Conservation (phyloP, 2,329 filamentous ascomycete species). For the Pseudogymnoascus sp. region DNA sequence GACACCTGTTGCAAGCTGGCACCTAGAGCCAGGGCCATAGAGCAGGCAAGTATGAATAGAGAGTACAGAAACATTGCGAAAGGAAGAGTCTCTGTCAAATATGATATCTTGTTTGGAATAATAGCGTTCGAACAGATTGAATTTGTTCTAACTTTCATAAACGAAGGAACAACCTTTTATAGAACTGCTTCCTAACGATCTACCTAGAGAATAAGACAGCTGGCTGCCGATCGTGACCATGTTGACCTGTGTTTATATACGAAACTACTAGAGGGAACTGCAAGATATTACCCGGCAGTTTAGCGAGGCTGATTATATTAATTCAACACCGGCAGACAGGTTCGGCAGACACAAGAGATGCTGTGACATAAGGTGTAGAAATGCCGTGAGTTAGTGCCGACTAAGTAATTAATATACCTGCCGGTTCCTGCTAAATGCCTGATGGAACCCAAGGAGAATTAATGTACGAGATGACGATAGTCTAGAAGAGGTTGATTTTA, state of each 20-base stretch:
- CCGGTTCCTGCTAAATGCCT: neutral
- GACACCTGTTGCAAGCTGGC: constrained; percentile 25
- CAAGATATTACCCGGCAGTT: neutral
- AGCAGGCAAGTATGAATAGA: neutral
- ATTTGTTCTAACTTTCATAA: neutral
- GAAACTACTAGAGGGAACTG: neutral
- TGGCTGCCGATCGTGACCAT: neutral
- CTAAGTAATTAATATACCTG: neutral
- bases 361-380: neutral
- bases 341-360: neutral
- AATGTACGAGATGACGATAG: too few species aligned
- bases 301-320: neutral
- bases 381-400: neutral
- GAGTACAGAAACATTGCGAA: neutral
- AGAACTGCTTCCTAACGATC: neutral
- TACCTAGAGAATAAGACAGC: neutral
- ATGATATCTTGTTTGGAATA: neutral
- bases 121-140: neutral
- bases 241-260: neutral
- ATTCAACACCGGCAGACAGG: neutral
- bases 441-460: neutral
- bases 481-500: too few species aligned
- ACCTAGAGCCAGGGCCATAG: neutral
- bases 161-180: neutral
- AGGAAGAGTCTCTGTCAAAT: neutral